Evolutionary conservation across 805 yeast genomes (phyloP), one percentile per base, ranked within the genome.

Genomic region (Teunomyces stri): DNA sequence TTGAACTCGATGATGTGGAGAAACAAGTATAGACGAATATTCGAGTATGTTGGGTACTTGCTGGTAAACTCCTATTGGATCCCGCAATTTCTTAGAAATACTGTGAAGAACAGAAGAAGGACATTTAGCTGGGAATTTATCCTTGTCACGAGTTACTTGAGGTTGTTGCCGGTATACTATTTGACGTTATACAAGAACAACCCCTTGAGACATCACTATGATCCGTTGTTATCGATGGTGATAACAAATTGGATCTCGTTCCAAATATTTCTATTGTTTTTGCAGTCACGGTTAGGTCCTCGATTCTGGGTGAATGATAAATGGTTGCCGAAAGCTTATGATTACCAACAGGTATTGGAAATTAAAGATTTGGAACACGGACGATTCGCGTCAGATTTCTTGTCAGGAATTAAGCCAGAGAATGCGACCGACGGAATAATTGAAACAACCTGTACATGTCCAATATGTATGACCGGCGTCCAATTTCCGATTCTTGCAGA

Each of bases 391-490:
- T 63, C 79, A 15, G 85, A 81, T 43, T 70, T 77, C 13, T 68
- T 74, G 39, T 60, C 70, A 18, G 67, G 66, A 34, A 62, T 70
- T 40, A 61, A 64, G 31, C 54, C 59, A 12, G 57, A 44, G 18
- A 49, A 50, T 16, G 58, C 67, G 22, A 52, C 16, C 27, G 57
- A 59, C 11, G 69, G 62, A 47, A 52, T 64, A 6, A 56, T 68
- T 12, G 55, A 60, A 43, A 79, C 80, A 57, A 69, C 78, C 43
- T 76, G 83, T 7, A 94, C 85, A 54, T 91, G 97, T 72, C 87
- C 96, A 6, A 89, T 91, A 51, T 91, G 97, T 70, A 90, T 91
- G 96, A 81, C 76, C 45, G 80, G 80, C 9, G 79, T 89, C n/a
- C 82, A 82, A 18, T 61, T 87, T 16, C 85, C 84, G 15, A 66